Evolutionary conservation across 2,329 filamentous ascomycete genomes (phyloP), one percentile per base, ranked within the genome.

Genomic region (Aureobasidium sp.): DNA sequence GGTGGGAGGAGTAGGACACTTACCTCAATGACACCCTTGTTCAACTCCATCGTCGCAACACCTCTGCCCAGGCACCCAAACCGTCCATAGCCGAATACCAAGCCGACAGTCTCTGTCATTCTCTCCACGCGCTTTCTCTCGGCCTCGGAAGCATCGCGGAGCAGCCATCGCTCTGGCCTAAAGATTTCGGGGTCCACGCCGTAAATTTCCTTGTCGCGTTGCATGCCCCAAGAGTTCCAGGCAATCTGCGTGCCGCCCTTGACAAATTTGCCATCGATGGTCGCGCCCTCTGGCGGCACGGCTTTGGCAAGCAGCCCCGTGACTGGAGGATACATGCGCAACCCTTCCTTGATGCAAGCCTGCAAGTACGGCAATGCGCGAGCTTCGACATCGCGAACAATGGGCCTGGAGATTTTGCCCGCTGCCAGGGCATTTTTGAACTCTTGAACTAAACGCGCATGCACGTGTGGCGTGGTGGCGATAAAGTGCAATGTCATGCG

Each of bases 401-500:
- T 73, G 0, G 82, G 72, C 25, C 70, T 66, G 12, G 74, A 74
- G 12, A 80, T 71, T 4, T 68, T 67, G 58, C 78, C 71, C 12
- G 70, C 66, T 12, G 70, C 70, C 63, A 78, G 69, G 0, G 76
- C 77, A 6, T 65, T 65, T 65, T 76, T 73, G 9, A 81, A 77
- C 64, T 85, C 81, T 0, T 64, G 71, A 5, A 77, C 76, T 0
- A 86, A 71, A 3, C 71, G 78, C 4, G 65, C 62, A 62, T 79
- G 76, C 0, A 82, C 76, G 1, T 72, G 73, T 0, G 80, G 79
- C 27, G 76, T 79, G n/a, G 77, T 81, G 25, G 80, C 76, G 61
- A 85, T 69, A 67, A 82, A 77, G 25, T 85, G 75, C 61, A 85
- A 65, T 1, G 78, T 82, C 41, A 78, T 74, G 2, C 83, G 78